Conservation (phyloP, 2,329 filamentous ascomycete genomes). For the Beauveria scarabaeidicola region DNA sequence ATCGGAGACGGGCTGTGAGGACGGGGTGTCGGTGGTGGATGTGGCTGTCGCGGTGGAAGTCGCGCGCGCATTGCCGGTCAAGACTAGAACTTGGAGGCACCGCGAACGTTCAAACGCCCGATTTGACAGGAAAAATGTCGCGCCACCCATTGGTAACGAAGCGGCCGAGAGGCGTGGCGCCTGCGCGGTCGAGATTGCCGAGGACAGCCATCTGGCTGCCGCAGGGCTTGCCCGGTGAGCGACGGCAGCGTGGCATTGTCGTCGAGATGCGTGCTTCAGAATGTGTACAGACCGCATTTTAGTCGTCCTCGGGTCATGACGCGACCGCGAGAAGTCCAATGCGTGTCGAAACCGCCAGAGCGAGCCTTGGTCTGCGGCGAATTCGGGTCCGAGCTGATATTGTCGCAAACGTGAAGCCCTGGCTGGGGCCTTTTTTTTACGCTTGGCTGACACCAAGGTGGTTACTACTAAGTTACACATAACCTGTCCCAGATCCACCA, state of each 20-base stretch:
- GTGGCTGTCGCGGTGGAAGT: slow-evolving; percentile 16
- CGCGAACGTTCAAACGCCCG: slow-evolving; percentile 27
- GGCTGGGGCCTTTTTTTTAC: slow-evolving; percentile 5
- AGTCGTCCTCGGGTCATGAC: slow-evolving; percentile 8
- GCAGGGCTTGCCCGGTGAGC: neutral
- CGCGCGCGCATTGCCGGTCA: slow-evolving; percentile 19
- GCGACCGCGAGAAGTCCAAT: slow-evolving; percentile 8
- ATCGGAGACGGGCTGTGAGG: neutral
- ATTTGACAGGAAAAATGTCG: slow-evolving; percentile 29
- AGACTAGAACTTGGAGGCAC: slow-evolving; percentile 28
- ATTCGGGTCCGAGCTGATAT: neutral
- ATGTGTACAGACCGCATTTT: slow-evolving; percentile 10
- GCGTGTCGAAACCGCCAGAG: neutral
- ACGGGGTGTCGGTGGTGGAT: neutral
- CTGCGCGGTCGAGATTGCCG: slow-evolving; percentile 16
- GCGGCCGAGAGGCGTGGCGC: slow-evolving; percentile 8
- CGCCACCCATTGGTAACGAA: slow-evolving; percentile 13
- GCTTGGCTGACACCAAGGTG: no score
- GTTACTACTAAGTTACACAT: no score
- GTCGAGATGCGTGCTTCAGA: neutral
- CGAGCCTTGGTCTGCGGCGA: neutral
- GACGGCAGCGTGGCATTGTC: slow-evolving; percentile 1
- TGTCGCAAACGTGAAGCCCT: neutral
- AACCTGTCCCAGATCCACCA: no score
- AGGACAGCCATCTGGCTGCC: slow-evolving; percentile 23